These are phyloP conservation scores for Anisodus tanguticus DNA, from an alignment of 257 asterid species.

Conservation along the genomic window DNA sequence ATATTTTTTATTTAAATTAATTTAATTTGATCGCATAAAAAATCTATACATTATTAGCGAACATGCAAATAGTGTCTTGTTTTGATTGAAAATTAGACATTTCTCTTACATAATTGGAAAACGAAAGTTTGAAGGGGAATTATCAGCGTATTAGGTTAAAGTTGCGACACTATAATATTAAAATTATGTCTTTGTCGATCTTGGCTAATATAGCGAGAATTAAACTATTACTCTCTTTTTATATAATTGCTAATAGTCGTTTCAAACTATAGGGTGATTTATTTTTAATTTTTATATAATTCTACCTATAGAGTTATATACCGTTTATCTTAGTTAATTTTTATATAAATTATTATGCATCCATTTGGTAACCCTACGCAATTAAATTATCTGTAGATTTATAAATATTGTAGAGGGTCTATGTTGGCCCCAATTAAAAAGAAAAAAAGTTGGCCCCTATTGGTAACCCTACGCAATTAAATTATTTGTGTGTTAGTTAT, in stretches of 20 bases:
- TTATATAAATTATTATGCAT: background rate
- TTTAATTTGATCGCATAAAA: background rate
- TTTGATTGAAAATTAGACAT: background rate
- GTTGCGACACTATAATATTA: slow-evolving; percentile 11
- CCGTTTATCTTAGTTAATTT: background rate
- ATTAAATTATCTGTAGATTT: too few relatives aligned
- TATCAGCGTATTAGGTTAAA: slow-evolving; percentile 16
- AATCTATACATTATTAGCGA: background rate
- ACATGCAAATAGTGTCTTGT: background rate
- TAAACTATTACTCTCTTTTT: background rate
- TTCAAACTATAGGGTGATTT: too few relatives aligned
- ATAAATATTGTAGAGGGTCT: background rate
- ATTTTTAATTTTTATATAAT: background rate
- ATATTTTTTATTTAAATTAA: background rate
- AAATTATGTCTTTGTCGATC: background rate
- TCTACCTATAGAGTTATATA: background rate
- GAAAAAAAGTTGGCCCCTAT: background rate
- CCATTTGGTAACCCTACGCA: background rate
- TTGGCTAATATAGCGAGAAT: background rate
- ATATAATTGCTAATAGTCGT: background rate
- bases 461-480: slow-evolving; percentile 11
- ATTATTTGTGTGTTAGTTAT: slow-evolving; percentile 24
- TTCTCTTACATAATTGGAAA: background rate
- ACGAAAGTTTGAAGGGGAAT: slow-evolving; percentile 5
- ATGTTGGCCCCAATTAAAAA: background rate